Conservation (phyloP, 164 flowering plant genomes). For the Magnolia changhungtana region DNA sequence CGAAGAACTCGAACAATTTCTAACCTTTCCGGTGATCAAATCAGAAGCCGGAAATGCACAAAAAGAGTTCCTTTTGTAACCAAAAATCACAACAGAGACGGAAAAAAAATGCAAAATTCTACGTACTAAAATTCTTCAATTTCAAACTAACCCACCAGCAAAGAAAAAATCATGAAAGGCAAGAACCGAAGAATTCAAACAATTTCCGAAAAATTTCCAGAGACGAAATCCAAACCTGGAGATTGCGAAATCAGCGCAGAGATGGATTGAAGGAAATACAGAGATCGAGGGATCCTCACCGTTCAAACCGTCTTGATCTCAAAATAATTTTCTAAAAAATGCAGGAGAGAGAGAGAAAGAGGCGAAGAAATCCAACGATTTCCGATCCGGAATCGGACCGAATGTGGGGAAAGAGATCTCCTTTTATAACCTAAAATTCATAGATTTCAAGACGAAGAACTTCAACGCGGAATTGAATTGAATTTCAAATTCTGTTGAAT, state of each 20-base stretch:
- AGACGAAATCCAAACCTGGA: background rate
- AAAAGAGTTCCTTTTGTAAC: background rate
- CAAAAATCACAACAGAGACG: background rate
- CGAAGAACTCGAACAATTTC: background rate
- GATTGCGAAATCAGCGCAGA: background rate
- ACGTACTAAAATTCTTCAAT: background rate
- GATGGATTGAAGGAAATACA: background rate
- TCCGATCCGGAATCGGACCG: background rate
- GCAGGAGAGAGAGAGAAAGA: background rate
- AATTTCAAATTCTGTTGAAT: background rate
- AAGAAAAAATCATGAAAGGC: background rate
- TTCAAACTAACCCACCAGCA: background rate
- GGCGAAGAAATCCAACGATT: background rate
- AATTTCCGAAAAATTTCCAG: background rate
- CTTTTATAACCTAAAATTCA: background rate
- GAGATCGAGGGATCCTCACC: background rate
- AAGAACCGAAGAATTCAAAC: background rate
- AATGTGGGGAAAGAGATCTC: background rate
- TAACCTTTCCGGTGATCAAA: background rate
- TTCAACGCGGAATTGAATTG: slow-evolving; percentile 3
- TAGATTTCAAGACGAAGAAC: slow-evolving; percentile 3
- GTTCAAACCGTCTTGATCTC: background rate
- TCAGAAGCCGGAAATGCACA: background rate
- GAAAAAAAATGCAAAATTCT: background rate
- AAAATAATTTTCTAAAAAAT: background rate